Percentiles rank a stretch among this genome's conserved stretches.
phyloP scores from a whole-genome alignment of 2,329 filamentous ascomycete genomes.

The Phaeomoniella chlamydospora region DNA sequence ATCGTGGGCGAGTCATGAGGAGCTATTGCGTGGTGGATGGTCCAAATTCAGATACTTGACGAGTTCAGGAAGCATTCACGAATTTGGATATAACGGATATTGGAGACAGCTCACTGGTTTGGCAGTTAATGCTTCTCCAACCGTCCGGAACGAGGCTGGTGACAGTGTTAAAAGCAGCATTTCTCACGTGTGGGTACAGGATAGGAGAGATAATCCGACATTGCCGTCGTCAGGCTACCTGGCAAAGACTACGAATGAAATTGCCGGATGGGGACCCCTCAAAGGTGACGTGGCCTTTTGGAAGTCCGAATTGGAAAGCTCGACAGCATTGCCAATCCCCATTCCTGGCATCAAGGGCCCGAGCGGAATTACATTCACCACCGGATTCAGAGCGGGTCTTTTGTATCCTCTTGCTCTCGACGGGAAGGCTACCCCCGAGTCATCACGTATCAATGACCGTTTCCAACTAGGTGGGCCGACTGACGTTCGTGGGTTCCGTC shows the following conservation, averaged over 20 bases:
- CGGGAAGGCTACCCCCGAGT: slow-evolving; percentile 35
- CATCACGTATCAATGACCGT: slow-evolving; percentile 80
- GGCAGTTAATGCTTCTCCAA: slow-evolving; percentile 59
- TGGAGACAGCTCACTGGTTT: slow-evolving; percentile 86
- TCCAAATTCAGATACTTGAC: slow-evolving; percentile 64
- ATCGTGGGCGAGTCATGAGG: slow-evolving; percentile 86
- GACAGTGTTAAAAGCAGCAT: slow-evolving; percentile 83
- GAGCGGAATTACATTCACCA: slow-evolving; percentile 70
- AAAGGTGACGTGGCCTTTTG: slow-evolving; percentile 85
- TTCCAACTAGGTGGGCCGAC: slow-evolving; percentile 92
- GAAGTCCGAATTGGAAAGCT: slow-evolving; percentile 77
- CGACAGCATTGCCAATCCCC: slow-evolving; percentile 59
- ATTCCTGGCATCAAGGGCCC: slow-evolving; percentile 53
- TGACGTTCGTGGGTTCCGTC: slow-evolving; percentile 84
- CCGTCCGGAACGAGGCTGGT: slow-evolving; percentile 70
- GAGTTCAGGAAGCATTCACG: slow-evolving; percentile 51
- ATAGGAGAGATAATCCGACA: slow-evolving; percentile 71
- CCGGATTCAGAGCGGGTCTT: slow-evolving; percentile 65
- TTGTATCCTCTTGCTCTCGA: slow-evolving; percentile 67
- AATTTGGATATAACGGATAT: slow-evolving; percentile 62
- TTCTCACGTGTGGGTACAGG: slow-evolving; percentile 65
- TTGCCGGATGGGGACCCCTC: slow-evolving; percentile 77
- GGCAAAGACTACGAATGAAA: slow-evolving; percentile 59
- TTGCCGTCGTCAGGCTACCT: slow-evolving; percentile 74
- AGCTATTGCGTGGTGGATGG: slow-evolving; percentile 65